A percentile compares a stretch with the other conserved stretches of the same genome.
These are phyloP conservation scores for Stevia rebaudiana DNA, from an alignment of 140 eudicot genomes.

Conservation along the genomic window DNA sequence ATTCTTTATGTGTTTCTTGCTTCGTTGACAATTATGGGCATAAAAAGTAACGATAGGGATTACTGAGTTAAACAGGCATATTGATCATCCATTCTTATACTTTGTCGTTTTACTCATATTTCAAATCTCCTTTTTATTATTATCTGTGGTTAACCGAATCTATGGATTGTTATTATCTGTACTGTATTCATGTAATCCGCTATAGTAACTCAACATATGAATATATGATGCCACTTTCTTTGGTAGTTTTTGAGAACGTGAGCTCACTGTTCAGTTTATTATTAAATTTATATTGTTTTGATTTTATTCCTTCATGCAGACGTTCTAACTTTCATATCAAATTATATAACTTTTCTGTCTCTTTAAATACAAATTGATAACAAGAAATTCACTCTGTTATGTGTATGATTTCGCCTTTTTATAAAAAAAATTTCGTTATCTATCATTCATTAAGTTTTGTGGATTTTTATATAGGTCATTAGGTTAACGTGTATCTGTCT, in stretches of 20 bases:
- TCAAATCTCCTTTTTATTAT: neutral
- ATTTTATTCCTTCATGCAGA: constrained; percentile 6
- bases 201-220: neutral
- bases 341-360: neutral
- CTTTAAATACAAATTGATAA: neutral
- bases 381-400: neutral
- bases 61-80: neutral
- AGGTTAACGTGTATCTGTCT: neutral
- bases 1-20: neutral
- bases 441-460: neutral
- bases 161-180: neutral
- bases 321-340: neutral
- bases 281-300: neutral
- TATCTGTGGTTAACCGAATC: neutral
- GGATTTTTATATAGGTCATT: neutral
- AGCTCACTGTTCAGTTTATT: neutral
- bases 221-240: neutral
- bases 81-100: neutral
- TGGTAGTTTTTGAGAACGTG: neutral
- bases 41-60: neutral
- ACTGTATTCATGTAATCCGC: neutral
- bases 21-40: neutral
- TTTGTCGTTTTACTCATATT: neutral
- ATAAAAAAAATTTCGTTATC: neutral
- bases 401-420: neutral